Percentiles rank a stretch among this genome's conserved stretches.
Evolutionary conservation across 2,329 filamentous ascomycete genomes (phyloP).

Genomic region (Aspergillus jensenii): DNA sequence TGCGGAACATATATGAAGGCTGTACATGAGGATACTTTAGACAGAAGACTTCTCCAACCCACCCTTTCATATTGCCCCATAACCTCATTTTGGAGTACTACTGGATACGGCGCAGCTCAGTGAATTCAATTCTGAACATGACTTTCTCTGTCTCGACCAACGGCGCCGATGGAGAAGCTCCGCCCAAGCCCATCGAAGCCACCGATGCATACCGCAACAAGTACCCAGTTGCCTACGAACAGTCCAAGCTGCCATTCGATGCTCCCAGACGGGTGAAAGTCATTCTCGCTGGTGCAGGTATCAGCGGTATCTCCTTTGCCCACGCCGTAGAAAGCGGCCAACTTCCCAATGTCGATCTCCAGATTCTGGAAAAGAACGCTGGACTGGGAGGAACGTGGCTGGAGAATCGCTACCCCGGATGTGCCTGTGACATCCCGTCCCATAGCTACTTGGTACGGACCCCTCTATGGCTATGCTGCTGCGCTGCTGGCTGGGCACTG

Average conservation of each 20-base stretch:
- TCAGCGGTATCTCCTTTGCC: constrained; percentile 12
- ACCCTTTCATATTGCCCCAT: too few relatives aligned
- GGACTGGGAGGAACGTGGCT: constrained; percentile 33
- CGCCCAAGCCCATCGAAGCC: neutral
- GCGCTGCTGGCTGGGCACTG: too few relatives aligned
- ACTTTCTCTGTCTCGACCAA: neutral
- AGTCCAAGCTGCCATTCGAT: constrained; percentile 3
- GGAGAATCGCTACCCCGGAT: constrained; percentile 32
- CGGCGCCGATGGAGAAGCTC: neutral
- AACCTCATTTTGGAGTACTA: too few relatives aligned
- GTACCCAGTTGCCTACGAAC: neutral
- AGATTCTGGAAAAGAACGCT: constrained; percentile 23
- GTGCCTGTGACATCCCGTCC: constrained; percentile 33
- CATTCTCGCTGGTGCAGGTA: constrained; percentile 7
- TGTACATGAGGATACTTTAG: too few relatives aligned
- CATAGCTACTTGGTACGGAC: constrained; percentile 23
- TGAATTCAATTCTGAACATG: too few relatives aligned
- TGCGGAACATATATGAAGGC: too few relatives aligned
- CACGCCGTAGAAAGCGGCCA: constrained; percentile 1
- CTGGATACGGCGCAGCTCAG: too few relatives aligned
- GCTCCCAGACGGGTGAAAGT: neutral
- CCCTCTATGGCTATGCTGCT: too few relatives aligned
- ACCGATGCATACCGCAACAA: neutral
- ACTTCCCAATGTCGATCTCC: constrained; percentile 1
- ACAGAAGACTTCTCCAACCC: too few relatives aligned